Conservation (phyloP, 2,329 filamentous ascomycete species). For the Rutstroemia sp. region DNA sequence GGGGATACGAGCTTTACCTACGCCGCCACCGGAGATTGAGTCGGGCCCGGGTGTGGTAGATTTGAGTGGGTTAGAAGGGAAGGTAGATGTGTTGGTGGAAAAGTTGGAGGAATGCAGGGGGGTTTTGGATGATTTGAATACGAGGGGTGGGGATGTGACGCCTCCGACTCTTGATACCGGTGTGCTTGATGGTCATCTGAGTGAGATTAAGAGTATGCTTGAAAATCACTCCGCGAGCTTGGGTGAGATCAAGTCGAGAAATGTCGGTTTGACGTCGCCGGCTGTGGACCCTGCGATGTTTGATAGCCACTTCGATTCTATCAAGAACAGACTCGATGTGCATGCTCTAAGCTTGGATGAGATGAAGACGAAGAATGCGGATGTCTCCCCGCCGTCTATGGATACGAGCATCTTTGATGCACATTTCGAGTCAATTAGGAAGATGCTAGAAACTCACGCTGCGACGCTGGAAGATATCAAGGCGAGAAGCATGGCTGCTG, state of each 20-base stretch:
- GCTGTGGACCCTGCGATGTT: neutral
- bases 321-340: slow-evolving; percentile 10
- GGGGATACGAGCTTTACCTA: slow-evolving; percentile 5
- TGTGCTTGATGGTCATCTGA: slow-evolving; percentile 16
- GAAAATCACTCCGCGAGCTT: slow-evolving; percentile 2
- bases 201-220: slow-evolving; percentile 3
- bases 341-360: slow-evolving; percentile 16
- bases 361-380: slow-evolving; percentile 12
- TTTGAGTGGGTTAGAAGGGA: slow-evolving; percentile 1
- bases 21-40: neutral
- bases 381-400: neutral
- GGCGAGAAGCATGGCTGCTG: neutral
- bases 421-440: slow-evolving; percentile 14
- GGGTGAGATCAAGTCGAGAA: slow-evolving; percentile 8
- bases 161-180: slow-evolving; percentile 5
- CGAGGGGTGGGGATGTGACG: neutral
- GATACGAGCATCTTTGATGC: slow-evolving; percentile 14
- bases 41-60: neutral
- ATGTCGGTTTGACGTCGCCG: neutral
- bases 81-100: slow-evolving; percentile 8
- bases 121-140: neutral
- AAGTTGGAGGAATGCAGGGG: neutral
- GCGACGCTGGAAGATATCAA: slow-evolving; percentile 10
- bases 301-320: neutral
- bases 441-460: slow-evolving; percentile 2